These are phyloP conservation scores for Trichoderma orchidacearum DNA, from an alignment of 495 filamentous ascomycete species.

Conservation along the genomic window DNA sequence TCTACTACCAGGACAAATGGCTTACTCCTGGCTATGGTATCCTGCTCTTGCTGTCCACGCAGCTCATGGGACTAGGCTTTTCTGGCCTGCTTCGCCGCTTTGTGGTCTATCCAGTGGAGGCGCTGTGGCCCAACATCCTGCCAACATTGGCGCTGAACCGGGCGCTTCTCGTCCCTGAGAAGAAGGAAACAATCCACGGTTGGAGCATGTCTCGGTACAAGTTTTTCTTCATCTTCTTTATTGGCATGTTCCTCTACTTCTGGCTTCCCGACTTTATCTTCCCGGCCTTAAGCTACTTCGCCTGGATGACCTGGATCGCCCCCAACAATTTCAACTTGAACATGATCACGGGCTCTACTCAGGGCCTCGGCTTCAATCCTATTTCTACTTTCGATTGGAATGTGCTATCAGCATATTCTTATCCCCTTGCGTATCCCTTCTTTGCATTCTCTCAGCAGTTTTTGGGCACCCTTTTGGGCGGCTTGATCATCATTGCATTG, in stretches of 20 bases:
- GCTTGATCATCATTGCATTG: slow-evolving; percentile 16
- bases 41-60: slow-evolving; percentile 26
- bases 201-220: slow-evolving; percentile 20
- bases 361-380: slow-evolving; percentile 22
- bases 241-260: slow-evolving; percentile 26
- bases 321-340: slow-evolving; percentile 19
- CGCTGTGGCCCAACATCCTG: slow-evolving; percentile 27
- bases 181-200: slow-evolving; percentile 10
- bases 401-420: slow-evolving; percentile 14
- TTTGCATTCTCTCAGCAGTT: slow-evolving; percentile 29
- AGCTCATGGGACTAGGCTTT: slow-evolving; percentile 37
- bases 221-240: slow-evolving; percentile 20
- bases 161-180: slow-evolving; percentile 24
- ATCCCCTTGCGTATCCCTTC: slow-evolving; percentile 28
- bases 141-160: slow-evolving; percentile 31
- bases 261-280: slow-evolving; percentile 32
- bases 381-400: slow-evolving; percentile 31
- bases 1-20: slow-evolving; percentile 27
- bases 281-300: slow-evolving; percentile 21
- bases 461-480: slow-evolving; percentile 14
- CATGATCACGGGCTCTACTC: slow-evolving; percentile 15
- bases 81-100: slow-evolving; percentile 40
- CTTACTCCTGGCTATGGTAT: slow-evolving; percentile 25
- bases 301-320: slow-evolving; percentile 30
- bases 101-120: slow-evolving; percentile 35